These are phyloP conservation scores for Fraxinus baroniana DNA, from an alignment of 305 asterid species.

Conservation along the genomic window DNA sequence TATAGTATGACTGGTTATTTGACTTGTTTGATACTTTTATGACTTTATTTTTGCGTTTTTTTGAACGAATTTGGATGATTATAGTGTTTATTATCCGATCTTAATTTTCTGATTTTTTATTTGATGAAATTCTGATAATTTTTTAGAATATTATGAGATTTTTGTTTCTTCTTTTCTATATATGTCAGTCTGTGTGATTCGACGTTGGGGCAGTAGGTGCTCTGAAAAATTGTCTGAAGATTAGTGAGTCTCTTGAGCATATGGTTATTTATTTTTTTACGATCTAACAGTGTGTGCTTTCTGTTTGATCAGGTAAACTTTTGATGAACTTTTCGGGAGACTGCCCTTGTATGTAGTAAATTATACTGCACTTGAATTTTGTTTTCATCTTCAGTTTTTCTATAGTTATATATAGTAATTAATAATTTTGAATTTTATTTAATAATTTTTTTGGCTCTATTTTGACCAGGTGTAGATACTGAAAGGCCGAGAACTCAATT, in stretches of 20 bases:
- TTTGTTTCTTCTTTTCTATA: background rate
- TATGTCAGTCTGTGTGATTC: background rate
- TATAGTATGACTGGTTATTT: constrained; percentile 25
- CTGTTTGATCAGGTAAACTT: constrained; percentile 25
- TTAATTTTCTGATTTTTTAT: constrained; percentile 7
- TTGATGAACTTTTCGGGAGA: constrained; percentile 24
- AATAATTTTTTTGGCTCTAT: constrained; percentile 13
- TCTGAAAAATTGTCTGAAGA: constrained; percentile 6
- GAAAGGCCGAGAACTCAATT: constrained; percentile 39
- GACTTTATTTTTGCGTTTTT: background rate
- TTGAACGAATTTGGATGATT: constrained; percentile 21
- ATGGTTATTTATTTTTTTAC: background rate
- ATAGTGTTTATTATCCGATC: constrained; percentile 34
- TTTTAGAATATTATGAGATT: constrained; percentile 14
- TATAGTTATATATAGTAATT: background rate
- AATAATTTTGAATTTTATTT: constrained; percentile 16
- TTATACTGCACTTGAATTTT: constrained; percentile 23
- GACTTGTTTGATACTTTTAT: constrained; percentile 11
- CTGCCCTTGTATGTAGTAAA: constrained; percentile 24
- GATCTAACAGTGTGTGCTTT: constrained; percentile 7
- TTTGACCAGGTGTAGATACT: constrained; percentile 31
- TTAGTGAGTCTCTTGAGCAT: constrained; percentile 5
- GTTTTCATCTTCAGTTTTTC: background rate
- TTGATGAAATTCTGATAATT: constrained; percentile 30
- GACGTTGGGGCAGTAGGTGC: constrained; percentile 25